Conservation (phyloP, 2,329 filamentous ascomycete species). For the Raffaelea deltoideospora region DNA sequence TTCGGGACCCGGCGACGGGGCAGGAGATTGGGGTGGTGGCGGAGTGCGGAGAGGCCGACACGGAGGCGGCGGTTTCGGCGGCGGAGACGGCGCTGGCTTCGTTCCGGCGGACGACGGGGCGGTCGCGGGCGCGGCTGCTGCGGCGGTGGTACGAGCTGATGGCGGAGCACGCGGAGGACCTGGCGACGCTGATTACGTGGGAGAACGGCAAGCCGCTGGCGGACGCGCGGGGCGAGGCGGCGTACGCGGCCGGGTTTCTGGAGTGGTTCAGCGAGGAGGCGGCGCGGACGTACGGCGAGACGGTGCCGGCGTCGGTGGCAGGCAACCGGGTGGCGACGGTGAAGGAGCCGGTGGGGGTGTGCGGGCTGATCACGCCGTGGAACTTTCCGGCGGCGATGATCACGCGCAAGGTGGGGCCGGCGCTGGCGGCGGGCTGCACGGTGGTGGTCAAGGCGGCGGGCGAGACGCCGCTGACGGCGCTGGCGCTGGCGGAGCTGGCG, state of each 20-base stretch:
- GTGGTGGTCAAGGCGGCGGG: slow-evolving; percentile 83
- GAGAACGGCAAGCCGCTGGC: slow-evolving; percentile 78
- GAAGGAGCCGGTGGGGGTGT: slow-evolving; percentile 75
- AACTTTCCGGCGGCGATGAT: slow-evolving; percentile 76
- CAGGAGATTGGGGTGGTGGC: slow-evolving; percentile 69
- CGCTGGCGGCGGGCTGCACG: slow-evolving; percentile 86
- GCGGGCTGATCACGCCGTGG: slow-evolving; percentile 74
- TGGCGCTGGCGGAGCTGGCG: slow-evolving; percentile 76
- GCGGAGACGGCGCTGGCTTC: slow-evolving; percentile 59
- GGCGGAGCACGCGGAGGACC: slow-evolving; percentile 62
- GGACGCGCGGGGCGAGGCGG: slow-evolving; percentile 57
- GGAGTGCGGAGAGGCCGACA: slow-evolving; percentile 68
- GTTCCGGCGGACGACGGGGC: slow-evolving; percentile 57
- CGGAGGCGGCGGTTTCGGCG: slow-evolving; percentile 68
- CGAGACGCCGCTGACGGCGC: slow-evolving; percentile 82
- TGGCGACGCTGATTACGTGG: slow-evolving; percentile 72
- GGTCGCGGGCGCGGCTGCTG: slow-evolving; percentile 59
- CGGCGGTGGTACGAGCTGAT: slow-evolving; percentile 72
- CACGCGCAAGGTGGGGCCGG: slow-evolving; percentile 54
- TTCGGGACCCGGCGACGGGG: slow-evolving; percentile 71
- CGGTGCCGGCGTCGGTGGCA: slow-evolving; percentile 53
- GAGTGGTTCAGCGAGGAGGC: slow-evolving; percentile 77
- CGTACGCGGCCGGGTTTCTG: slow-evolving; percentile 60
- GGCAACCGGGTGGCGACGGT: slow-evolving; percentile 64
- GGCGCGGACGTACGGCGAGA: slow-evolving; percentile 57